Conservation (phyloP, 139 green algal species). For the Coccomyxa sp. region DNA sequence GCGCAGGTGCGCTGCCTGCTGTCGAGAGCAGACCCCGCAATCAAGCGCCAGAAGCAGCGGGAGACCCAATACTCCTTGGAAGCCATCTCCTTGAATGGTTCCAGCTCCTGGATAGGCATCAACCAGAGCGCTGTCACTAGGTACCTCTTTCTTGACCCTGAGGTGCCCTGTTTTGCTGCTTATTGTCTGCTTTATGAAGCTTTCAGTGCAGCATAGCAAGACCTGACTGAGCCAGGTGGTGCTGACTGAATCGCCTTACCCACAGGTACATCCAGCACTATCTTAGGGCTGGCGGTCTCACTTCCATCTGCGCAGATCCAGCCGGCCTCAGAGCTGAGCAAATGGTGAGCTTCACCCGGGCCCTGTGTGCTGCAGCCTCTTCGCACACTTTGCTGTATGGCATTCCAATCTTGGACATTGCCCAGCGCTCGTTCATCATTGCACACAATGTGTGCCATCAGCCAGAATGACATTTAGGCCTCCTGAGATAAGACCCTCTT, state of each 20-base stretch:
- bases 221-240: neutral
- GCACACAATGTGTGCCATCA: too few species aligned
- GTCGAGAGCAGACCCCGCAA: neutral
- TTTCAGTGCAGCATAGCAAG: neutral
- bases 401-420: neutral
- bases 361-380: neutral
- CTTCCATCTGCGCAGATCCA: neutral
- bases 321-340: neutral
- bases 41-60: neutral
- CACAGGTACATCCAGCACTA: neutral
- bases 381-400: neutral
- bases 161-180: neutral
- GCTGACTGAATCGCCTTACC: neutral
- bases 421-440: too few species aligned
- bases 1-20: neutral
- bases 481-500: too few species aligned
- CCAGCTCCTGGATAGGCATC: neutral
- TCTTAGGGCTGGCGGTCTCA: neutral
- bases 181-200: neutral
- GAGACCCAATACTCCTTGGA: neutral
- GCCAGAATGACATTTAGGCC: neutral
- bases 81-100: neutral
- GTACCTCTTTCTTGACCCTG: neutral
- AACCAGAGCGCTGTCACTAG: neutral
- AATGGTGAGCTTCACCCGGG: neutral